Evolutionary conservation across 2,329 filamentous ascomycete genomes (phyloP), one percentile per base, ranked within the genome.

Genomic region (Penicillium olsonii): DNA sequence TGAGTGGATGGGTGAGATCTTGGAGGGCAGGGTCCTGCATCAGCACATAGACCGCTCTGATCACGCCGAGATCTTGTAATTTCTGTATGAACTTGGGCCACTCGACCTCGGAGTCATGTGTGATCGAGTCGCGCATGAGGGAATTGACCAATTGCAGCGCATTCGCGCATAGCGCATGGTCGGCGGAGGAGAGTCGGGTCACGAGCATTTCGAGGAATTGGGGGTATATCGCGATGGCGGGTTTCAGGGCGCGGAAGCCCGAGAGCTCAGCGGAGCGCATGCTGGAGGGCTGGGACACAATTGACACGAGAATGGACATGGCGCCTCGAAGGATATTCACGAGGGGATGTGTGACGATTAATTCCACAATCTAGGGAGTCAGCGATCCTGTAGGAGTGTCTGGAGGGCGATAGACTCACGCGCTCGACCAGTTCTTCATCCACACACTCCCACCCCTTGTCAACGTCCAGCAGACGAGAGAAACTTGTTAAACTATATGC

Each of bases 281-380:
- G 46, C 73, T 70, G 66, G 90, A 85, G 22, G 91, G 90, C 71
- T 95, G 88, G 55, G 90, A 87, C 44, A 99, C 92, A 49, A 97
- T 87, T 11, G 92, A 90, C 39, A 96, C 92, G 48, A 99, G 82
- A 54, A 99, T 95, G 39, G 91, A 92, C 88, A 99, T 96, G 65
- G 92, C 92, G 63, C 94, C 94, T 56, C 94, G 85, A 52, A 99
- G 84, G 66, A 97, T 96, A 69, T 99, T 99, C 72, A 99, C 94
- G 53, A 99, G 82, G 19, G 92, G 94, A 69, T 97, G 94, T 26
- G 85, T 92, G 62, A 97, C 92, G 55, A 97, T 90, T 43, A 99
- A 80, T 70, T 96, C 88, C 61, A 97, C 92, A 53, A 96, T 84
- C 77, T 86, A 62, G 19, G 42, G 24, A 19, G 9, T 50, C 40